Evolutionary conservation across 2,329 filamentous ascomycete genomes (phyloP), one percentile per base, ranked within the genome.

Genomic region (Sporothrix brunneoviolacea): DNA sequence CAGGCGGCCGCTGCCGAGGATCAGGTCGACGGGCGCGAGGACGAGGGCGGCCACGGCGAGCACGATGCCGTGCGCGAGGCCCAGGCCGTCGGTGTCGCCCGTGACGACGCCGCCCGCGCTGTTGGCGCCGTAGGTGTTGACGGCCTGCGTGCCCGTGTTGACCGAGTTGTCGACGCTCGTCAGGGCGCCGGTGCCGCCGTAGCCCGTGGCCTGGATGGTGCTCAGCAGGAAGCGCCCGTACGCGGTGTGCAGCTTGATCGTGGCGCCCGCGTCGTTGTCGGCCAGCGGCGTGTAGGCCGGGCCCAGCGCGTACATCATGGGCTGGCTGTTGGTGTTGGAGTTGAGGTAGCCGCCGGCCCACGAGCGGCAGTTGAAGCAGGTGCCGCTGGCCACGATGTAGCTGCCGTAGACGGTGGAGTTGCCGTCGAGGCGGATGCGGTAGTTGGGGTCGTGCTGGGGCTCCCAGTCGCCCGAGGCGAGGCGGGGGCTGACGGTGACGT

Each of bases 281-380:
- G 27, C 37, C 9, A 58, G 41, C n/a, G 32, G 22, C 2, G 53
- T 24, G n/a, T 21, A 27, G 30, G 28, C 30, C 13, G 59, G 57
- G 8, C 61, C 61, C 24, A 58, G 36, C 21, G 59, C 61, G 38
- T 58, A 61, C 44, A 61, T 60, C 48, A 62, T 54, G 19, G 57
- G 49, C n/a, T 57, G 43, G 18, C 41, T 15, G 19, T 32, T 43
- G 2, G 42, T 36, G 38, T 16, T 33, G 19, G 30, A 16, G 21
- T 48, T 38, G 35, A 57, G 33, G 18, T 24, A 16, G 12, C 54
- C 48, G 16, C 33, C 36, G 32, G n/a, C 16, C 51, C 54, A 47
- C 13, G 46, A 24, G 16, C 55, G 57, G 51, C 61, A 62, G 41
- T 28, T 21, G 36, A 53, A 52, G 51, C 61, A 62, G 27, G 58